phyloP scores from a whole-genome alignment of 2,329 filamentous ascomycete species.

The Aspergillus fijiensis region DNA sequence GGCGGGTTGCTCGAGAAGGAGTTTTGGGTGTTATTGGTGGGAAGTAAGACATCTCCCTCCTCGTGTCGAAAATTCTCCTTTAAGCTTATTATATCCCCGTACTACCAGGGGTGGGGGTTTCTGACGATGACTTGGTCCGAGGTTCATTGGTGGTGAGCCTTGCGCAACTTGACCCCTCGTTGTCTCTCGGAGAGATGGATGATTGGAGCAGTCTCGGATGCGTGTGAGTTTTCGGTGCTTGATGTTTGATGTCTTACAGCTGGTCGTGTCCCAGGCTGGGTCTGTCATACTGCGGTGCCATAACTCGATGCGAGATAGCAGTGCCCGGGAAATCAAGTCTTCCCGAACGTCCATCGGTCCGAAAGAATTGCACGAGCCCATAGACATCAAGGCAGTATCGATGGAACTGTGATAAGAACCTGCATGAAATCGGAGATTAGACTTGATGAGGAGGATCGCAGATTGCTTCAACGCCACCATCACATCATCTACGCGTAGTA shows the following conservation, averaged over 20 bases:
- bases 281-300: no score
- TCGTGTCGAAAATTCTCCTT: not conserved
- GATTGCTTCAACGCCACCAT: not conserved
- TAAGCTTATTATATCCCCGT: not conserved
- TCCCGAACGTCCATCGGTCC: no score
- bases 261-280: no score
- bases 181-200: no score
- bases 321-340: no score
- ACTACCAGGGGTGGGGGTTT: not conserved
- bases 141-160: not conserved
- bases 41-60: not conserved
- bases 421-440: not conserved
- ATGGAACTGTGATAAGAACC: not conserved
- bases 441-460: not conserved
- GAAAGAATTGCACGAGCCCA: no score
- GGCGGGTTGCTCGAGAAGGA: not conserved
- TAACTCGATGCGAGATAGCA: no score
- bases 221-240: no score
- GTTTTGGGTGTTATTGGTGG: not conserved
- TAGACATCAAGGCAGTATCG: not conserved
- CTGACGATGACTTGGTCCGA: not conserved
- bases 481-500: not conserved
- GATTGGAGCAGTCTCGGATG: no score
- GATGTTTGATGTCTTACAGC: no score
- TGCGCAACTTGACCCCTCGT: not conserved